phyloP scores from a whole-genome alignment of 306 rosid genomes.

The Astragalus glycyphyllos region DNA sequence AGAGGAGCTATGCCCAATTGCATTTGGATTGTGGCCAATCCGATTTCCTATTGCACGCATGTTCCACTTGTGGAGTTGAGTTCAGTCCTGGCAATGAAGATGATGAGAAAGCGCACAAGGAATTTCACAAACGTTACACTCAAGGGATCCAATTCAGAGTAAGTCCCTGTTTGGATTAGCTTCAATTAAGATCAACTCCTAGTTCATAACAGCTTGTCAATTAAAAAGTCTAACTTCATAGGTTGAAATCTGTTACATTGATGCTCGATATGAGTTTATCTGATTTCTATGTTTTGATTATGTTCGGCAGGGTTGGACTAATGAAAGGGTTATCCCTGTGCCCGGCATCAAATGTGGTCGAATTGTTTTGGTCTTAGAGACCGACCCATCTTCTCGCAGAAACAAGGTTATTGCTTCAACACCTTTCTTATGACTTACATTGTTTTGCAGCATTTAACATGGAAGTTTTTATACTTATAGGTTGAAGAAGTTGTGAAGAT shows the following conservation, averaged over 20 bases:
- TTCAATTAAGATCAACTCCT: not conserved
- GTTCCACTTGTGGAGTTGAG: constrained; percentile 67
- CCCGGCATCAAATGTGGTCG: constrained; percentile 47
- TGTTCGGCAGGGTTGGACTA: constrained; percentile 69
- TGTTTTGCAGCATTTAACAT: not conserved
- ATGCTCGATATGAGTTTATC: not conserved
- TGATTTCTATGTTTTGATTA: constrained; percentile 8
- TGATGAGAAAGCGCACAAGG: constrained; percentile 76
- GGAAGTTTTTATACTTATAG: constrained; percentile 41
- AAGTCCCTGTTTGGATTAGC: not conserved
- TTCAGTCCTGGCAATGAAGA: constrained; percentile 67
- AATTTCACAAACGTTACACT: constrained; percentile 66
- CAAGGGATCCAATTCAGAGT: constrained; percentile 79
- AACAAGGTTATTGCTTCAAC: constrained; percentile 57
- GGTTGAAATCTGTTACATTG: no score
- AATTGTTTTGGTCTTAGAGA: constrained; percentile 60
- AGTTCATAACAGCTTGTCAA: no score
- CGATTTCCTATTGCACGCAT: constrained; percentile 65
- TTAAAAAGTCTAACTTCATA: not conserved
- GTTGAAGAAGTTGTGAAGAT: constrained; percentile 68
- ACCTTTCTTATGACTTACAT: not conserved
- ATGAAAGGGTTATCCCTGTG: constrained; percentile 54
- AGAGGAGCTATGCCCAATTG: constrained; percentile 81
- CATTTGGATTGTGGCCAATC: constrained; percentile 85
- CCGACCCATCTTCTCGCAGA: constrained; percentile 62